Conservation (phyloP, 2,329 filamentous ascomycete species). For the Apiospora hydei region DNA sequence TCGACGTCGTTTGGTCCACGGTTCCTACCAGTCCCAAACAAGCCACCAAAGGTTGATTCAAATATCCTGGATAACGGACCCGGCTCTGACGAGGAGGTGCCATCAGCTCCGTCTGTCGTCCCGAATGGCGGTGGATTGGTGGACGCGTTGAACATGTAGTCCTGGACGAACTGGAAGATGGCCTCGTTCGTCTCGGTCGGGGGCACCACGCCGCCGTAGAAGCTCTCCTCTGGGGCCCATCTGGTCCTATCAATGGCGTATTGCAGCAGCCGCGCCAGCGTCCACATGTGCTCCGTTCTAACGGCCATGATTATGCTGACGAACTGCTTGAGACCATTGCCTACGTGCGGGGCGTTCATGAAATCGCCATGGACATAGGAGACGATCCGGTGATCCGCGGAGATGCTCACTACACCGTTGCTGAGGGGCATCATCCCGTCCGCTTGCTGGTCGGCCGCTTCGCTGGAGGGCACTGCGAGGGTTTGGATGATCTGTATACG, state of each 20-base stretch:
- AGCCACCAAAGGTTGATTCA: neutral
- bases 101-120: neutral
- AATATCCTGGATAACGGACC: neutral
- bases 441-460: neutral
- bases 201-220: neutral
- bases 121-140: neutral
- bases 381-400: neutral
- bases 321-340: neutral
- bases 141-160: neutral
- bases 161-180: neutral
- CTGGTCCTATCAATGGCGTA: too few species aligned
- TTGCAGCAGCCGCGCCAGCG: neutral
- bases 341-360: neutral
- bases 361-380: neutral
- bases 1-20: neutral
- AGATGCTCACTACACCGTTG: neutral
- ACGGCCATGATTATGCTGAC: neutral
- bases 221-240: neutral
- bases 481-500: neutral
- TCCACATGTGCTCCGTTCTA: neutral
- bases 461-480: neutral
- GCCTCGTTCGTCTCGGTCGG: neutral
- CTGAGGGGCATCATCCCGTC: neutral
- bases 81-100: neutral
- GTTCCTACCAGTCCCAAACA: neutral